Conservation (phyloP, 1,284 basidiomycete genomes). For the Fistulinella cinereoalba region DNA sequence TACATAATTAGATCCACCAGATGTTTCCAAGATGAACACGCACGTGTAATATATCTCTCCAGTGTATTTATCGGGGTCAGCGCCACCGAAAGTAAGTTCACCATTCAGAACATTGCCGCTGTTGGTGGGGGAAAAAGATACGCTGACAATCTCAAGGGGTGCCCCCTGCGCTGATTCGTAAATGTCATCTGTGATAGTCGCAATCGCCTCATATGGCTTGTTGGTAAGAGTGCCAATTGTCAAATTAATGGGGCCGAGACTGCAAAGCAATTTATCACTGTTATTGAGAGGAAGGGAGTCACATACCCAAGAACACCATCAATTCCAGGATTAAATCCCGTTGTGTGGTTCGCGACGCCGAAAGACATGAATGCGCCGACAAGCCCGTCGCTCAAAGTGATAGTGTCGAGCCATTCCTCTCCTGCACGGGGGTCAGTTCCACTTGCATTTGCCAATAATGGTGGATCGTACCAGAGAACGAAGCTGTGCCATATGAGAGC, state of each 20-base stretch:
- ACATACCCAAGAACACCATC: slow-evolving; percentile 18
- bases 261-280: slow-evolving; percentile 36
- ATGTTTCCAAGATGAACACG: slow-evolving; percentile 20
- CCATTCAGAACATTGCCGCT: slow-evolving; percentile 31
- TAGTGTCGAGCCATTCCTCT: slow-evolving; percentile 25
- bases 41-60: slow-evolving; percentile 46
- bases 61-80: slow-evolving; percentile 47
- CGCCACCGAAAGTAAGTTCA: slow-evolving; percentile 50
- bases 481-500: no score
- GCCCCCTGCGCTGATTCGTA: slow-evolving; percentile 37
- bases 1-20: neutral
- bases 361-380: slow-evolving; percentile 29
- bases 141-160: slow-evolving; percentile 35
- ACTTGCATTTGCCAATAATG: no score
- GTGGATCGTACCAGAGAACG: no score
- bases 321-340: slow-evolving; percentile 17
- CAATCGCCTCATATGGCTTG: slow-evolving; percentile 12
- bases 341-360: slow-evolving; percentile 25
- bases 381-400: slow-evolving; percentile 27
- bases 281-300: neutral
- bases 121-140: slow-evolving; percentile 42
- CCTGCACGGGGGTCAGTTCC: neutral
- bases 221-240: slow-evolving; percentile 26
- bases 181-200: slow-evolving; percentile 38
- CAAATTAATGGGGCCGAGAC: slow-evolving; percentile 34